phyloP scores from a whole-genome alignment of 2,329 filamentous ascomycete species.

The Fusarium pseudocircinatum region DNA sequence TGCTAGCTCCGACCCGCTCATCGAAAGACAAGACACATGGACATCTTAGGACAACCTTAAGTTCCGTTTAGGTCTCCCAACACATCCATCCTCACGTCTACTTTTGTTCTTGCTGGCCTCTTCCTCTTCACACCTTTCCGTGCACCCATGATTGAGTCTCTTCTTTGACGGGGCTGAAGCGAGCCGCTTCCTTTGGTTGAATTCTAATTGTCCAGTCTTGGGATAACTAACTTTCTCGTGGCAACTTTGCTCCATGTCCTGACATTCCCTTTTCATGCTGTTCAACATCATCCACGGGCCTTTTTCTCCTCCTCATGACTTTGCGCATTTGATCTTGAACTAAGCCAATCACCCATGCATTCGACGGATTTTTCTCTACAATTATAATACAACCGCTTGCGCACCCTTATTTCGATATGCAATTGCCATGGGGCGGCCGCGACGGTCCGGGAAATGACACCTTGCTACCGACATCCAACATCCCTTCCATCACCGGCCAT shows the following conservation, averaged over 20 bases:
- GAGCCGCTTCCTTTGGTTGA: slow-evolving; percentile 16
- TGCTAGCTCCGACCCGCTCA: slow-evolving; percentile 40
- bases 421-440: slow-evolving; percentile 51
- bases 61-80: slow-evolving; percentile 14
- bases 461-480: slow-evolving; percentile 48
- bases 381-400: slow-evolving; percentile 29
- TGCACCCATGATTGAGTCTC: slow-evolving; percentile 24
- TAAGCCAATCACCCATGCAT: slow-evolving; percentile 34
- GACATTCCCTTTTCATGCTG: slow-evolving; percentile 18
- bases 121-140: slow-evolving; percentile 19
- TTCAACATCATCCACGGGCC: neutral
- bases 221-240: slow-evolving; percentile 9
- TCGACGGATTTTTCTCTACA: slow-evolving; percentile 24
- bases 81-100: slow-evolving; percentile 22
- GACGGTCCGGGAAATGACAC: slow-evolving; percentile 45
- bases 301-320: slow-evolving; percentile 37
- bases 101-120: slow-evolving; percentile 28
- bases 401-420: slow-evolving; percentile 46
- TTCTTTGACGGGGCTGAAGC: slow-evolving; percentile 18
- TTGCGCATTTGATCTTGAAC: slow-evolving; percentile 32
- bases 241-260: slow-evolving; percentile 30
- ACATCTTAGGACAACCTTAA: slow-evolving; percentile 33
- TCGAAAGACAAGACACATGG: slow-evolving; percentile 41
- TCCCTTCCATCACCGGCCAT: slow-evolving; percentile 48
- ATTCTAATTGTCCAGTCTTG: slow-evolving; percentile 12